Evolutionary conservation across 345 rosid genomes (phyloP).

Genomic region (Punica granatum): DNA sequence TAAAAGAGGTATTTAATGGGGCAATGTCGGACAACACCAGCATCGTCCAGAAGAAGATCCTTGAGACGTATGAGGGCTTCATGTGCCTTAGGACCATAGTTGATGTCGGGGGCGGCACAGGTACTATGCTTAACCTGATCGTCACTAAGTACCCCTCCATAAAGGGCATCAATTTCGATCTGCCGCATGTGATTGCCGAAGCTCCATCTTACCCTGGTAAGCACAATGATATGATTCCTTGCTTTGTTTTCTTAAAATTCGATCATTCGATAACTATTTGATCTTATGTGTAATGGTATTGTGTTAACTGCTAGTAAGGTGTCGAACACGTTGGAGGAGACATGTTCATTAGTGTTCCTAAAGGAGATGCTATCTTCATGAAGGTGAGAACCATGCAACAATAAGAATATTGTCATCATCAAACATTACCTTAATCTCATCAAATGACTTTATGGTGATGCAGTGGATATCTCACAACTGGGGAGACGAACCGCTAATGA

Average conservation of each 20-base stretch:
- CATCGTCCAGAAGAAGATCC: not conserved
- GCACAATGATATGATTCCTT: no score
- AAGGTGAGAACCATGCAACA: slow-evolving; percentile 3
- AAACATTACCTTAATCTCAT: no score
- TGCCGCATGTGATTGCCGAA: slow-evolving; percentile 7
- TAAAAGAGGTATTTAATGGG: not conserved
- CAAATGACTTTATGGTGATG: no score
- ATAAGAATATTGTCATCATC: no score
- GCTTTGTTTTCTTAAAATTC: no score
- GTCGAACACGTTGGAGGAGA: slow-evolving; percentile 12
- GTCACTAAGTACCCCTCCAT: slow-evolving; percentile 6
- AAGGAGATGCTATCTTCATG: slow-evolving; percentile 9
- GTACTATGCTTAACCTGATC: slow-evolving; percentile 2
- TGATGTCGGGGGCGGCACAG: slow-evolving; percentile 14
- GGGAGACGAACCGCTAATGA: slow-evolving; percentile 9
- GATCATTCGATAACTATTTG: no score
- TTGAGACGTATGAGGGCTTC: not conserved
- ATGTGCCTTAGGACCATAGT: slow-evolving; percentile 2
- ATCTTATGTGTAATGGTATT: no score
- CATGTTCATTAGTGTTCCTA: slow-evolving; percentile 9
- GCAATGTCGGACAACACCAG: not conserved
- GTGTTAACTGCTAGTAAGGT: not conserved
- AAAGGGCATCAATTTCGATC: slow-evolving; percentile 14
- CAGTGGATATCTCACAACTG: slow-evolving; percentile 15
- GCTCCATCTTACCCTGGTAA: slow-evolving; percentile 7